Evolutionary conservation across 768 basidiomycete species (phyloP), one percentile per base, ranked within the genome.

Genomic region (Termitomyces heimii): DNA sequence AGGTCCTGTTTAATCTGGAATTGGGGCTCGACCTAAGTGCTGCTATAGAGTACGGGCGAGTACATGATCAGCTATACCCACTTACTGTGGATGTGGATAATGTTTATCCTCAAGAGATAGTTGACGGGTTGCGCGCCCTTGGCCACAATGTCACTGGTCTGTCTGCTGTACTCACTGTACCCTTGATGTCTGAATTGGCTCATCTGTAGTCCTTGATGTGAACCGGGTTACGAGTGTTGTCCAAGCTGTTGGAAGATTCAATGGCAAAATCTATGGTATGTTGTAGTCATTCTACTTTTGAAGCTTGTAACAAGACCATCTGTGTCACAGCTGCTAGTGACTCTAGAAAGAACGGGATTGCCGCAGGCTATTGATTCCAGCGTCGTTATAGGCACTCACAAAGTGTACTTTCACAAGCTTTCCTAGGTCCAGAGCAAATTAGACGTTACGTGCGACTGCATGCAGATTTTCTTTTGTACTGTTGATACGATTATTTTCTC

Each of bases 321-420:
- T 26, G 22, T 18, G 37, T 26, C 26, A 44, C 62, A 89, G 94
- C 92, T 59, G 88, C 91, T 9, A 92, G 90, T 67, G 94, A 97
- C 71, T 92, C 90, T 20, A 81, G 94, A 67, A 96, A 95, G 77
- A 89, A 93, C 61, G 94, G 94, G n/a, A 80, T 94, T 42, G 90
- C 94, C 5, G 85, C 89, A 47, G 94, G 89, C 3, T 95, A 94
- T 71, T 92, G 66, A 65, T 53, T 9, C n/a, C 4, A 35, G 12
- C 16, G 1, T 40, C 39, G 10, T 50, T 50, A 34, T 22, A 50
- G 4, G 4, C 4, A 5, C 16, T 14, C 14, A 14, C 13, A 35
- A 16, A 35, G 35, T n/a, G 39, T n/a, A 39, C 8, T 40, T 16
- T 39, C 9, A 20, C 39, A 39, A 39, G 39, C 39, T 9, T n/a